Conservation (phyloP, 805 yeast species). For the Wickerhamomyces hampshirensis region DNA sequence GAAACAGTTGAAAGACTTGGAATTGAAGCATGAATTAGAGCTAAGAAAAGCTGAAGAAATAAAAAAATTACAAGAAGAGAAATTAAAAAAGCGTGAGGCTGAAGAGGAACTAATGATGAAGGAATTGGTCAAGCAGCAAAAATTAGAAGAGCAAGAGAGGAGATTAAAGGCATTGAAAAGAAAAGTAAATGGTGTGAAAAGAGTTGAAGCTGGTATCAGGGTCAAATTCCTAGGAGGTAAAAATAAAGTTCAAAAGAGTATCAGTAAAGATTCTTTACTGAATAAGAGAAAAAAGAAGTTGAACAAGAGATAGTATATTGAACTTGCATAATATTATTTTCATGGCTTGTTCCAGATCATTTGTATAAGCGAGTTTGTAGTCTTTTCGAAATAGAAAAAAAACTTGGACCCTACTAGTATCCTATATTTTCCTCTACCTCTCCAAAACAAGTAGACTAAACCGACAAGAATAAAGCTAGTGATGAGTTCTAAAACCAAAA, state of each 20-base stretch:
- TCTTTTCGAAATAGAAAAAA: no score
- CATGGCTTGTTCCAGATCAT: no score
- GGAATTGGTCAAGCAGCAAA: slow-evolving; percentile 13
- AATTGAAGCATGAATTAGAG: slow-evolving; percentile 17
- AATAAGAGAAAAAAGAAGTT: slow-evolving; percentile 23
- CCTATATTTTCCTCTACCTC: no score
- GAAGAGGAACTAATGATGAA: slow-evolving; percentile 16
- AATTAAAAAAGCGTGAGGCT: slow-evolving; percentile 11
- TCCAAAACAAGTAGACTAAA: no score
- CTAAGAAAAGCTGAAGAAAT: slow-evolving; percentile 17
- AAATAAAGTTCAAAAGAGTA: slow-evolving; percentile 3
- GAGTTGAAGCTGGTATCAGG: slow-evolving; percentile 20
- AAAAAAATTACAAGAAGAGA: slow-evolving; percentile 10
- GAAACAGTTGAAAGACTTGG: slow-evolving; percentile 14
- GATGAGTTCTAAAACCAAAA: no score
- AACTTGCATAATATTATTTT: neutral
- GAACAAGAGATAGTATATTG: slow-evolving; percentile 13
- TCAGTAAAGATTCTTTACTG: slow-evolving; percentile 19
- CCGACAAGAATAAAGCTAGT: no score
- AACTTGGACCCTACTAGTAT: no score
- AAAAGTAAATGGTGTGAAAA: slow-evolving; percentile 11
- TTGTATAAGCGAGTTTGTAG: no score
- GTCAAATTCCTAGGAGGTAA: slow-evolving; percentile 18
- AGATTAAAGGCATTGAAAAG: slow-evolving; percentile 10
- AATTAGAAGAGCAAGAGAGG: slow-evolving; percentile 14